Base-by-base conservation (phyloP, 805 yeast species). In the Martiniozyma abietophila region DNA sequence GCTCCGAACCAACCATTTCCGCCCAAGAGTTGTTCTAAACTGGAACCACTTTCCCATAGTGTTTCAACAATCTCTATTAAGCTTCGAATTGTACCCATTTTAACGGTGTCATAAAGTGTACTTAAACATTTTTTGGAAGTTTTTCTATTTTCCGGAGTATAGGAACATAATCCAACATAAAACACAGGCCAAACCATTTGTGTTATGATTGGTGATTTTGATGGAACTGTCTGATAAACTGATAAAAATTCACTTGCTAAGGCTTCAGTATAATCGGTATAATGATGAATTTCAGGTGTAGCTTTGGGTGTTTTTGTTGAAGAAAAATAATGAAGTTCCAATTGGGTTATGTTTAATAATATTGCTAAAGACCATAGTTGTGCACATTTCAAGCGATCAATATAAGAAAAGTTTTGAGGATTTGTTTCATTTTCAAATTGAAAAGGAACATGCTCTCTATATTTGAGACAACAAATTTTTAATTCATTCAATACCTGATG, bases 101-200 rank as follows among this genome's bases (percentile, higher is more conserved):
- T 69, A 2, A 67, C 72, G 18, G 64, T 67, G 9, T 55, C 48
- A 44, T 69, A 67, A 18, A 73, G 50, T 1, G 53, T 58, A 32
- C 62, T 62, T 58, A 69, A 60, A 42, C 53, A 64, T 15, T 38
- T 34, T 29, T 45, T 47, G 23, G 68, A 40, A 8, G 39, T 39
- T 1, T 36, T 28, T 32, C 64, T 45, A 30, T 67, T 68, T 10
- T 43, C 50, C 0, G 34, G 46, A 0, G 61, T 53, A 9, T 46
- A 45, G 34, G 72, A 64, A 38, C 63, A 64, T 32, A 74, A 57
- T 4, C 67, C 71, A 25, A 73, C 55, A 11, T 67, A 67, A 45
- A 67, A 70, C 2, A 72, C 57, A 0, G 79, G 79, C 78, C 78
- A 73, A 4, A 73, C 76, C 78, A 73, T 73, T 44, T 73, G 79